A percentile compares a stretch with the other conserved stretches of the same genome.
Conservation (phyloP, 2,329 filamentous ascomycete genomes). For the Fusarium subglutinans region DNA sequence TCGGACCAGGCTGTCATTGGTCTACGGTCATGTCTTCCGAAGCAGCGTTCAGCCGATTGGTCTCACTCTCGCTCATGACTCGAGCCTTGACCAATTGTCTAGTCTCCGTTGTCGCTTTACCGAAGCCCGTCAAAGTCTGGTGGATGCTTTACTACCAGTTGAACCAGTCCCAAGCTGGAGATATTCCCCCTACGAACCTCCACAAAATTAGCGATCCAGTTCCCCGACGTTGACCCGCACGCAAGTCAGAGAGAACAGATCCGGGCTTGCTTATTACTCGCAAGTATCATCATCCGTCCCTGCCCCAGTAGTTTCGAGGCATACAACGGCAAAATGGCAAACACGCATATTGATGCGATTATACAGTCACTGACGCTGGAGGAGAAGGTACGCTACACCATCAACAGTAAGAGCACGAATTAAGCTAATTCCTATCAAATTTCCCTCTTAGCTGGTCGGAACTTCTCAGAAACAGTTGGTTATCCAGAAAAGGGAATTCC, state of each 20-base stretch:
- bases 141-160: background rate
- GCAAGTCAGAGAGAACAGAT: background rate
- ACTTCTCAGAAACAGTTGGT: constrained; percentile 37
- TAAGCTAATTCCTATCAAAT: constrained; percentile 14
- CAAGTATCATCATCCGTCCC: background rate
- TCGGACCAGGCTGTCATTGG: background rate
- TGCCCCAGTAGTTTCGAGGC: background rate
- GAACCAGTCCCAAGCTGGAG: background rate
- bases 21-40: rapidly evolving
- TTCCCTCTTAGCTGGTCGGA: constrained; percentile 34
- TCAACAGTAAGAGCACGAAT: rapidly evolving
- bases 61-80: rapidly evolving
- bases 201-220: background rate
- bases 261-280: background rate
- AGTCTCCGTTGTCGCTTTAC: background rate
- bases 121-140: background rate
- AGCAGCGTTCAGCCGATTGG: background rate
- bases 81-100: background rate
- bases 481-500: constrained; percentile 32
- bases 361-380: constrained; percentile 27
- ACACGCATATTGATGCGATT: constrained; percentile 13
- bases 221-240: background rate
- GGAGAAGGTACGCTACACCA: constrained; percentile 16
- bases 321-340: constrained; percentile 3
- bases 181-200: background rate